Evolutionary conservation across 768 basidiomycete genomes (phyloP).

Genomic region (Auriscalpium orientale): DNA sequence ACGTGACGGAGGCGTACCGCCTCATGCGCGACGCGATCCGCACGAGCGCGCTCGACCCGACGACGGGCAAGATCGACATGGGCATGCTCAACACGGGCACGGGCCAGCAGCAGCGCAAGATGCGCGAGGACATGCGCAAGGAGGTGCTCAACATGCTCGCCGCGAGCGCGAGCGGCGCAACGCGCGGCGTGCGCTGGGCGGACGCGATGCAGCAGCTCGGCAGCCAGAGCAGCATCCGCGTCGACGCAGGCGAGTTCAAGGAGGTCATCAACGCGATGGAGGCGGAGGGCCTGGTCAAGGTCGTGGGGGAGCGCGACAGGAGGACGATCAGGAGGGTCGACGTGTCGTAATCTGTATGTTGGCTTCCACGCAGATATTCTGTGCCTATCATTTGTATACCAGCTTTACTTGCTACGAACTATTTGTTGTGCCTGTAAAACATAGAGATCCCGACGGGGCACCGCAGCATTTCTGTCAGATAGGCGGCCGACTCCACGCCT

Average conservation of each 20-base stretch:
- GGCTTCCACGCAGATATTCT: no score
- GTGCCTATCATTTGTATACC: no score
- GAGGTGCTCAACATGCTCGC: slow-evolving; percentile 69
- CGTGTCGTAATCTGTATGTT: neutral
- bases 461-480: no score
- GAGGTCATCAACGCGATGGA: slow-evolving; percentile 73
- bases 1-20: slow-evolving; percentile 88
- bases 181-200: slow-evolving; percentile 68
- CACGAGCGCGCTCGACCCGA: slow-evolving; percentile 90
- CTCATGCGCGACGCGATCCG: slow-evolving; percentile 96
- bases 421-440: no score
- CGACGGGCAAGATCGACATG: slow-evolving; percentile 97
- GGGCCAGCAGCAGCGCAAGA: slow-evolving; percentile 73
- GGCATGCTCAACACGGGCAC: slow-evolving; percentile 92
- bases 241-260: slow-evolving; percentile 74
- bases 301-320: slow-evolving; percentile 81
- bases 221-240: slow-evolving; percentile 75
- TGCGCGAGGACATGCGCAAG: slow-evolving; percentile 85
- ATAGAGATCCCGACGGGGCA: no score
- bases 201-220: slow-evolving; percentile 76
- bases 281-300: slow-evolving; percentile 80
- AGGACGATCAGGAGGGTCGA: slow-evolving; percentile 72
- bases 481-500: no score
- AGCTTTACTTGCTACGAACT: no score
- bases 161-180: slow-evolving; percentile 30